phyloP scores from a whole-genome alignment of 2,329 filamentous ascomycete species.

The Scedosporium boydii region DNA sequence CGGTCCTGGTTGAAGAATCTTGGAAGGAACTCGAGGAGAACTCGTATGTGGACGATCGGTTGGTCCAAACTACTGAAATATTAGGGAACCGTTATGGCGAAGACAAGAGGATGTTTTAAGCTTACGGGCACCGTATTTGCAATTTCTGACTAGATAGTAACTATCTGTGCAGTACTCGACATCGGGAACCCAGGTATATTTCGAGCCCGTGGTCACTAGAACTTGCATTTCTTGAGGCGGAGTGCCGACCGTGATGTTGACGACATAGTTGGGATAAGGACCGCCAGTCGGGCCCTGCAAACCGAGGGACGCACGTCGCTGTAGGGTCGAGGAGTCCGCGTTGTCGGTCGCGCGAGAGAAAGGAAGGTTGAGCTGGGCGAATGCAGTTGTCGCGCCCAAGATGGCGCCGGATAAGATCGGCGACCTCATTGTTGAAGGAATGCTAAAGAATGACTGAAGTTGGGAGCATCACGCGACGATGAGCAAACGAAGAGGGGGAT shows the following conservation, averaged over 20 bases:
- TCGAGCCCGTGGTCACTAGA: constrained; percentile 59
- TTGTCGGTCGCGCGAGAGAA: background rate
- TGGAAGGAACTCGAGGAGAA: constrained; percentile 71
- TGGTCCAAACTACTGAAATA: constrained; percentile 40
- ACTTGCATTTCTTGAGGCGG: constrained; percentile 47
- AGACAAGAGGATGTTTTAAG: constrained; percentile 10
- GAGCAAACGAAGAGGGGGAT: background rate
- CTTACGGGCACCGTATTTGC: background rate
- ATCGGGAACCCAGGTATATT: constrained; percentile 55
- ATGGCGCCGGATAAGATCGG: background rate
- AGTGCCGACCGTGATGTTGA: constrained; percentile 54
- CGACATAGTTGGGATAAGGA: constrained; percentile 35
- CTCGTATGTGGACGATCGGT: constrained; percentile 65
- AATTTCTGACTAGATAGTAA: background rate
- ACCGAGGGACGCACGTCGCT: background rate
- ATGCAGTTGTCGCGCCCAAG: background rate
- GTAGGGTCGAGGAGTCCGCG: background rate
- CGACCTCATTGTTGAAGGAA: background rate
- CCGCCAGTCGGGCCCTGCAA: background rate
- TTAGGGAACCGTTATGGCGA: no score
- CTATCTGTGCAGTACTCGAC: constrained; percentile 24
- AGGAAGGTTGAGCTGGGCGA: background rate
- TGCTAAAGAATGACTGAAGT: constrained; percentile 1
- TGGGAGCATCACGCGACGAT: background rate
- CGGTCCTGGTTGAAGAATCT: constrained; percentile 62